Evolutionary conservation across 2,329 filamentous ascomycete species (phyloP), one percentile per base, ranked within the genome.

Genomic region (Botrytis deweyae): DNA sequence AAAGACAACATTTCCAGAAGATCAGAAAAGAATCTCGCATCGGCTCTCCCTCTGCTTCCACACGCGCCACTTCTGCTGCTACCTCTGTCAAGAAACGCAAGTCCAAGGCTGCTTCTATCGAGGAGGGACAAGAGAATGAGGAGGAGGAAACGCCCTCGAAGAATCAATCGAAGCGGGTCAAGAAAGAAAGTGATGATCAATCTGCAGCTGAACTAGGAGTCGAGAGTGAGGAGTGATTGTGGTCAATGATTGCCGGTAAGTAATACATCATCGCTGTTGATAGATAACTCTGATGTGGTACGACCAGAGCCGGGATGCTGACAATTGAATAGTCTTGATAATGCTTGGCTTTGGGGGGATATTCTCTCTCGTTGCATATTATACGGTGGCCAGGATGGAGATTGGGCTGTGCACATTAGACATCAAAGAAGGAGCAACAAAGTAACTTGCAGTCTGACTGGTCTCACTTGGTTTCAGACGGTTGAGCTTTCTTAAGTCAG

Each of bases 1-100:
- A 25, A 52, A 81, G 80, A 18, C 80, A 81, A 70, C 80, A 80
- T 64, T 81, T 78, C 72, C 80, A 81, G 65, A 81, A 81, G 69
- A 76, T 81, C 58, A 77, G 78, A 65, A 76, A 77, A 46, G 73
- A 76, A 69, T 64, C 62, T 18, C 44, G 65, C 42, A 36, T 40
- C 64, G n/a, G 46, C 44, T 42, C 62, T 16, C 38, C 61, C 16
- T 46, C 52, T 33, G 61, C 20, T 18, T 65, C 69, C n/a, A 7
- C 42, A 9, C 29, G 38, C 62, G n/a, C 16, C 63, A n/a, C 63
- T 25, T 61, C 69, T n/a, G 52, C 38, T 63, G 62, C 25, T 12
- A 46, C 66, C 40, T 68, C 64, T 4, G 42, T 70, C 40, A 73
- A 70, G 18, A 64, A 63, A 25, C 44, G 40, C 38, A 73, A 70